Evolutionary conservation across 306 rosid species (phyloP), one percentile per base, ranked within the genome.

Genomic region (Cicer cuneatum): DNA sequence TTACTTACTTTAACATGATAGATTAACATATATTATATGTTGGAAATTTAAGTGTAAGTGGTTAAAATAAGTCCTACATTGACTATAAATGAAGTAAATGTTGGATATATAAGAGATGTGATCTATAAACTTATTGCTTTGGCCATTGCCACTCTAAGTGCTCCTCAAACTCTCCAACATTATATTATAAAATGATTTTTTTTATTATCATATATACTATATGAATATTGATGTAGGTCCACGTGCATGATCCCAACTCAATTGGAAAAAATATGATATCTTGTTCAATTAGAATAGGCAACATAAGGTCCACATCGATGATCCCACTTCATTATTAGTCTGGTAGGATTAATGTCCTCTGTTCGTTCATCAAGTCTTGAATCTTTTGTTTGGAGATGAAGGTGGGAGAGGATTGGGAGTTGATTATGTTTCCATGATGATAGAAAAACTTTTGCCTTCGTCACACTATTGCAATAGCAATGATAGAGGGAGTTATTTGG

Each of bases 241-340:
- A 59, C 66, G 33, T 59, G 2, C 56, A 56, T 72, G n/a, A 72
- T 13, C 15, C 66, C 7, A 59, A 6, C 35, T 59, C 66, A 43
- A 63, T 13, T 45, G 74, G 49, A 46, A 40, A 66, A 76, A 41
- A 54, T 42, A 58, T 49, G 45, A 48, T 49, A 67, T 60, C 7
- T 70, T 48, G 64, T 61, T 61, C 66, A 71, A 78, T 71, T 41
- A 71, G 11, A 78, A 69, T 78, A 59, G 33, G 67, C 39, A 69
- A 7, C 59, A 33, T 40, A 54, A 53, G 71, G 79, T 10, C 69
- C 70, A 72, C 77, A 70, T 51, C 66, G 48, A 41, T 62, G 33
- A 70, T 38, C 62, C 69, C 62, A 72, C 74, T 59, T 74, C 59
- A 47, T 74, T 59, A 73, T 24, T 73, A 39, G 14, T 7, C 6